Conservation (phyloP, 148 eudicot species). For the Vaccinium darrowii region DNA sequence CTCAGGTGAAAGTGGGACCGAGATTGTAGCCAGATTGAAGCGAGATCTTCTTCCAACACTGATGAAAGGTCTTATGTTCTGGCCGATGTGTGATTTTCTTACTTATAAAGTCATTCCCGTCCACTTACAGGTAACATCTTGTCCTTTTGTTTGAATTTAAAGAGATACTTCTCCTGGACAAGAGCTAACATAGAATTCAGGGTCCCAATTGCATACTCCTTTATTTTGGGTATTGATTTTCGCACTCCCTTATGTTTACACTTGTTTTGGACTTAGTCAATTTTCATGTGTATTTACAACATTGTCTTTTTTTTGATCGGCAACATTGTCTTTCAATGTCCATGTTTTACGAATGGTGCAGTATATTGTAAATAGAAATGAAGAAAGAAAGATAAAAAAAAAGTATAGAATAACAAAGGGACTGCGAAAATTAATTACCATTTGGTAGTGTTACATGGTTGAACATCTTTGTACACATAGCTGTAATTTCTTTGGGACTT, state of each 20-base stretch:
- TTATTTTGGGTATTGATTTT: neutral
- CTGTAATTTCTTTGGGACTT: neutral
- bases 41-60: constrained; percentile 79
- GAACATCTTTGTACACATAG: neutral
- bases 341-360: neutral
- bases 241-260: neutral
- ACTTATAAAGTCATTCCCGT: constrained; percentile 75
- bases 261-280: neutral
- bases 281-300: neutral
- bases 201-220: neutral
- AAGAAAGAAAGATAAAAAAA: neutral
- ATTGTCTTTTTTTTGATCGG: neutral
- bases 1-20: constrained; percentile 66
- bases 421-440: neutral
- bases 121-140: constrained; percentile 67
- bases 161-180: neutral
- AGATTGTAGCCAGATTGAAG: constrained; percentile 68
- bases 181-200: too few relatives aligned
- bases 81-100: constrained; percentile 89
- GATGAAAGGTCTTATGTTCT: constrained; percentile 64
- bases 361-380: neutral
- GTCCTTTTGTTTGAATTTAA: neutral
- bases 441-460: neutral
- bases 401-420: neutral
- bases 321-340: neutral